Conservation (phyloP, 495 filamentous ascomycete species). For the Annulohypoxylon stygium region DNA sequence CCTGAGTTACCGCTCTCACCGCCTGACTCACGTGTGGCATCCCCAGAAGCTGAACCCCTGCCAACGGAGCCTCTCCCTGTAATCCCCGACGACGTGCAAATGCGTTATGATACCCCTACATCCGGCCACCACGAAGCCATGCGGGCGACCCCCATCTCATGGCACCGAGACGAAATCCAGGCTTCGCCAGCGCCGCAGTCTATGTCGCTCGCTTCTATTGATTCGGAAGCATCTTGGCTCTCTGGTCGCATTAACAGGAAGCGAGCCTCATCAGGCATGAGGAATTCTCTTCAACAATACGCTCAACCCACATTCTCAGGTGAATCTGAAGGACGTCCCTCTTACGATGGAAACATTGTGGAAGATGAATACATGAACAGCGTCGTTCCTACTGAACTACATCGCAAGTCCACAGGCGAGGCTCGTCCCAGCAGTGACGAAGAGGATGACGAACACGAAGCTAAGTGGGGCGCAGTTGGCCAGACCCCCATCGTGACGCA, state of each 20-base stretch:
- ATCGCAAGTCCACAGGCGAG: conserved; percentile 61
- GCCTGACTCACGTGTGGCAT: conserved; percentile 83
- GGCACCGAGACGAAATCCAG: conserved; percentile 58
- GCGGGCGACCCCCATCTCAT: conserved; percentile 59
- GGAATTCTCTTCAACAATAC: conserved; percentile 50
- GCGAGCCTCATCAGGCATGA: conserved; percentile 57
- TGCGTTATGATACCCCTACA: conserved; percentile 63
- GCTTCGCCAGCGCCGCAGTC: conserved; percentile 61
- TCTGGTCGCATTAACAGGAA: conserved; percentile 69
- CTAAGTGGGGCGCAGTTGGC: conserved; percentile 61
- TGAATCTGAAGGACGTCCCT: conserved; percentile 54
- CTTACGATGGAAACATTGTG: conserved; percentile 69
- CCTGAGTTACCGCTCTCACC: conserved; percentile 86
- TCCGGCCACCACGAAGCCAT: conserved; percentile 58
- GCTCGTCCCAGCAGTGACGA: conserved; percentile 62
- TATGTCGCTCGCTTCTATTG: conserved; percentile 84
- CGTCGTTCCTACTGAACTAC: conserved; percentile 62
- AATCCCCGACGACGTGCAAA: conserved; percentile 47
- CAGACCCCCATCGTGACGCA: conserved; percentile 58
- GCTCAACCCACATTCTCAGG: conserved; percentile 52
- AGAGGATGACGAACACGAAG: conserved; percentile 51
- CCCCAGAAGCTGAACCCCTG: conserved; percentile 69
- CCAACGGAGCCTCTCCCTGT: conserved; percentile 51
- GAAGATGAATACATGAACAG: conserved; percentile 75
- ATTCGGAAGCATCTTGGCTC: conserved; percentile 94